Conservation (phyloP, 495 filamentous ascomycete species). For the Chaetomidium leptoderma region DNA sequence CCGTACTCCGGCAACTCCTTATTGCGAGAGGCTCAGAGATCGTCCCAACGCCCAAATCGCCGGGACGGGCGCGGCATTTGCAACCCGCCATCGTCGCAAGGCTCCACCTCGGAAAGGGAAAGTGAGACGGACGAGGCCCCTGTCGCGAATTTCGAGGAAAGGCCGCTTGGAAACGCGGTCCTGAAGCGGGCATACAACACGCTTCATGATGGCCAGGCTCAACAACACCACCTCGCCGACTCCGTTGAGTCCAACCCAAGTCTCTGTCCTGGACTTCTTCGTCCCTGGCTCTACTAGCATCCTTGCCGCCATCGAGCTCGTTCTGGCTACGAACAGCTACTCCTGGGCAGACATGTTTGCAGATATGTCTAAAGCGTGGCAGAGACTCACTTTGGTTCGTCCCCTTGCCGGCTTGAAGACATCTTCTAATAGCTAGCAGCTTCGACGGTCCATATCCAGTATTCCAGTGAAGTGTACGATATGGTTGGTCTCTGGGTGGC, state of each 20-base stretch:
- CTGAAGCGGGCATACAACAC: too few species aligned
- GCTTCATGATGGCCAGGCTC: background rate
- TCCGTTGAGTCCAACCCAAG: background rate
- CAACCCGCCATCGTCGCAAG: background rate
- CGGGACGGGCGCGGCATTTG: background rate
- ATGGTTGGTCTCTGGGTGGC: constrained; percentile 29
- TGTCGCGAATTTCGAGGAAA: constrained; percentile 14
- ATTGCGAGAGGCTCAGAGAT: constrained; percentile 4
- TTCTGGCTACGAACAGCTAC: constrained; percentile 26
- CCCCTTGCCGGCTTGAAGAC: constrained; percentile 13
- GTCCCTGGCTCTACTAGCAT: constrained; percentile 8
- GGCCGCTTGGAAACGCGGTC: constrained; percentile 14
- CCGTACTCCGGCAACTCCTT: background rate
- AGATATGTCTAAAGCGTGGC: constrained; percentile 25
- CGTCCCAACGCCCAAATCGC: background rate
- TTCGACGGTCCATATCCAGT: constrained; percentile 30
- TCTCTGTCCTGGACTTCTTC: constrained; percentile 5
- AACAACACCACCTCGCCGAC: background rate
- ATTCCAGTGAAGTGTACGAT: constrained; percentile 31
- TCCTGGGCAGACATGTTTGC: constrained; percentile 26
- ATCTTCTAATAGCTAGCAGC: constrained; percentile 26
- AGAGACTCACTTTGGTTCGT: constrained; percentile 34
- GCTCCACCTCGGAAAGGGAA: constrained; percentile 5
- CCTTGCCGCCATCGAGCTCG: constrained; percentile 20
- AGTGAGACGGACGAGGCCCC: constrained; percentile 8